Percentiles rank a stretch among this genome's conserved stretches.
These are phyloP conservation scores for Sarcomyxa edulis DNA, from an alignment of 768 basidiomycete species.

Conservation along the genomic window DNA sequence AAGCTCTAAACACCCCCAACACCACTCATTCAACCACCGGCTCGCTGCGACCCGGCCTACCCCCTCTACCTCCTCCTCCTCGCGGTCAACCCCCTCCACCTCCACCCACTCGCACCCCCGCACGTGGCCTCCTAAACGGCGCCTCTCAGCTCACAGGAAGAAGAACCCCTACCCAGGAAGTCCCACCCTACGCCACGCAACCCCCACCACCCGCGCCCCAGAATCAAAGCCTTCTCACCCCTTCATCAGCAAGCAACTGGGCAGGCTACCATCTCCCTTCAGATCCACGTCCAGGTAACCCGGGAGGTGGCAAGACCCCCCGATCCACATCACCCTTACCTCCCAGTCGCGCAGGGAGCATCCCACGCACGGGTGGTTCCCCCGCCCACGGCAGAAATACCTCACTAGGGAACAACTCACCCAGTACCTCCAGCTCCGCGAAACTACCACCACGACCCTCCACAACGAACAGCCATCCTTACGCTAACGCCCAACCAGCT, in stretches of 20 bases:
- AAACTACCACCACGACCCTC: constrained; percentile 43
- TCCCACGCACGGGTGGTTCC: constrained; percentile 18
- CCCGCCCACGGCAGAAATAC: constrained; percentile 44
- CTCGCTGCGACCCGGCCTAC: constrained; percentile 42
- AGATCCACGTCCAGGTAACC: constrained; percentile 54
- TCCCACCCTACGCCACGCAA: constrained; percentile 36
- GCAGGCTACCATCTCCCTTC: constrained; percentile 49
- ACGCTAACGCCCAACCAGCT: constrained; percentile 47
- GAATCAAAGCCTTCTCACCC: constrained; percentile 36
- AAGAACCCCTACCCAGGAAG: constrained; percentile 56
- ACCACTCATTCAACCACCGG: constrained; percentile 26
- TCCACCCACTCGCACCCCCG: constrained; percentile 31
- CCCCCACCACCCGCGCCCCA: constrained; percentile 36
- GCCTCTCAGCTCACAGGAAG: constrained; percentile 31
- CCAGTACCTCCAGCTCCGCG: constrained; percentile 26
- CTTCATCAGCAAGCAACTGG: constrained; percentile 36
- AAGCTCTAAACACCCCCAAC: constrained; percentile 24
- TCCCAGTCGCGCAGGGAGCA: constrained; percentile 26
- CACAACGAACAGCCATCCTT: constrained; percentile 51
- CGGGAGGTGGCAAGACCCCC: constrained; percentile 34
- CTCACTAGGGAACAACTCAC: constrained; percentile 45
- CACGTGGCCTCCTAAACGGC: constrained; percentile 22
- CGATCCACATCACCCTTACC: constrained; percentile 43
- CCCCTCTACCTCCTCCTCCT: constrained; percentile 68
- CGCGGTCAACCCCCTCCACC: constrained; percentile 59